phyloP scores from a whole-genome alignment of 1,139 yeast species.

The Saccharomycopsis crataegensis region DNA sequence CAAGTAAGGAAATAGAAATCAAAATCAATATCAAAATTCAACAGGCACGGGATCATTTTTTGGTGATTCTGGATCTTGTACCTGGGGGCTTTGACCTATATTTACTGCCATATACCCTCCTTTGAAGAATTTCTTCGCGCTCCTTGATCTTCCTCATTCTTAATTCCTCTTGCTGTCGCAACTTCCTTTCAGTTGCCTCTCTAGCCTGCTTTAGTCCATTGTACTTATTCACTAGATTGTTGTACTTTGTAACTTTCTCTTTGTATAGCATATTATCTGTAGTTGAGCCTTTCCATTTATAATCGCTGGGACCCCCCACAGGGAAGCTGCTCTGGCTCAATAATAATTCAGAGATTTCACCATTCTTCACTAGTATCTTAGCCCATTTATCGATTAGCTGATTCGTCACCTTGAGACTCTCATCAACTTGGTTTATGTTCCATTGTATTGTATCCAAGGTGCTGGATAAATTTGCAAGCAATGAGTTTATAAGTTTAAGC shows the following conservation, averaged over 20 bases:
- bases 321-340: constrained; percentile 5
- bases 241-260: constrained; percentile 6
- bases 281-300: constrained; percentile 18
- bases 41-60: background rate
- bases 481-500: constrained; percentile 2
- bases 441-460: background rate
- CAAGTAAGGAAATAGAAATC: no score
- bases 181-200: constrained; percentile 8
- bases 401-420: constrained; percentile 13
- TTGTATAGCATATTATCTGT: constrained; percentile 4
- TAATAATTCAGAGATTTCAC: constrained; percentile 15
- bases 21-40: no score
- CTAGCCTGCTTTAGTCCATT: constrained; percentile 12
- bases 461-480: constrained; percentile 4
- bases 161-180: constrained; percentile 7
- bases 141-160: constrained; percentile 5
- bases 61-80: background rate
- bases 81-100: background rate
- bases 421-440: constrained; percentile 14
- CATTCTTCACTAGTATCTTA: constrained; percentile 16
- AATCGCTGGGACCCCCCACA: background rate
- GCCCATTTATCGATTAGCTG: constrained; percentile 19
- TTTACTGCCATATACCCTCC: constrained; percentile 15
- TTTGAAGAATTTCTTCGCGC: constrained; percentile 12
- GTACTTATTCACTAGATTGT: constrained; percentile 11